Evolutionary conservation across 1,139 yeast genomes (phyloP), one percentile per base, ranked within the genome.

Genomic region (Candida dubliniensis): DNA sequence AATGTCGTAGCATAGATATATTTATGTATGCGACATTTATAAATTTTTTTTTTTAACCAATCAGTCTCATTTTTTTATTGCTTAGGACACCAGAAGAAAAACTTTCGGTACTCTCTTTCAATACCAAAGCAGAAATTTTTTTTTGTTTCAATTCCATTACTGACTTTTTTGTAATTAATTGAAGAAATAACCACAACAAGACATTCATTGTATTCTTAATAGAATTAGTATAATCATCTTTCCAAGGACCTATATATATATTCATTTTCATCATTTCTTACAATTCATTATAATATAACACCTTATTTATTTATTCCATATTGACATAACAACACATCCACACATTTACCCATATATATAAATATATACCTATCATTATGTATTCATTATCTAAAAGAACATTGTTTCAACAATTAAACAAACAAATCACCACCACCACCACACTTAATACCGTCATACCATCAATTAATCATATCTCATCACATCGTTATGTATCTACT

Each of bases 401-500:
- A 15, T 31, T 44, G 25, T 15, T 42, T 8, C 36, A 38, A 27
- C 47, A 45, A 35, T 38, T 42, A 24, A 43, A 38, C 34, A 45
- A 45, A 34, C 32, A 34, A 36, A 14, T 46, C 34, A 31, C 25
- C 32, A n/a, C 47, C 38, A 35, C 25, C 35, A 31, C 29, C 34
- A 18, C 33, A 34, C 30, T 31, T 31, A 23, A 42, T 32, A 27
- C 33, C 29, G 33, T 37, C 37, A 30, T 34, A 35, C 31, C 34
- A 36, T 27, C 36, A 4, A 13, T 26, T 25, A 9, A 40, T 31
- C 41, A 38, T 31, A 46, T 40, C 34, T 42, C 44, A 12, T 36
- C 40, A 11, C 69, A 5, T 18, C 23, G 75, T 55, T 53, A 49
- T 51, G 61, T 71, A 31, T 66, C 75, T 36, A 58, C 76, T 49